A percentile compares a stretch with the other conserved stretches of the same genome.
Evolutionary conservation across 225 moss, liverwort and hornwort species (phyloP).

Genomic region (Straminergon stramineum): DNA sequence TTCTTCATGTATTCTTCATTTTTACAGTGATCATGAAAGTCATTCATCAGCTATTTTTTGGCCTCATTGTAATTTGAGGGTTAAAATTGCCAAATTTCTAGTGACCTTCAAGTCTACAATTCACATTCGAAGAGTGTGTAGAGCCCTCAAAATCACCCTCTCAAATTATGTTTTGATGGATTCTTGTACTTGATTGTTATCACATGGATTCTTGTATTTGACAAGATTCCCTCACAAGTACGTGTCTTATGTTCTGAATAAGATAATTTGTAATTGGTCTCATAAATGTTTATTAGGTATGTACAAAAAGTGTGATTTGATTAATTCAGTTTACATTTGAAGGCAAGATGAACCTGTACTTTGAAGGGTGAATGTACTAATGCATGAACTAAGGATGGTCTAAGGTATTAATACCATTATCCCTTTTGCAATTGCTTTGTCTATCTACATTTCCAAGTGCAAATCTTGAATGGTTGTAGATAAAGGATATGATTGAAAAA

Average conservation of each 20-base stretch:
- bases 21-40: not conserved
- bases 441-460: accelerated
- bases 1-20: not conserved
- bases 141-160: not conserved
- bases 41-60: not conserved
- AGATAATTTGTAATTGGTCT: not conserved
- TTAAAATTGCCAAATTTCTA: not conserved
- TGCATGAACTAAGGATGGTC: accelerated
- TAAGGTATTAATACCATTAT: not conserved
- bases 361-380: not conserved
- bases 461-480: not conserved
- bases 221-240: not conserved
- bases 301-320: not conserved
- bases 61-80: too few species aligned
- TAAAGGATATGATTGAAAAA: not conserved
- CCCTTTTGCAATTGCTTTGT: not conserved
- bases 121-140: accelerated
- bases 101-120: not conserved
- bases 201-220: too few species aligned
- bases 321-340: not conserved
- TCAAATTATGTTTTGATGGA: accelerated
- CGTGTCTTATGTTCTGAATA: too few species aligned
- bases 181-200: not conserved
- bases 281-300: accelerated
- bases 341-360: not conserved